Percentiles rank a stretch among this genome's conserved stretches.
phyloP scores from a whole-genome alignment of 1,284 basidiomycete species.

The Laetiporus sulphureus region DNA sequence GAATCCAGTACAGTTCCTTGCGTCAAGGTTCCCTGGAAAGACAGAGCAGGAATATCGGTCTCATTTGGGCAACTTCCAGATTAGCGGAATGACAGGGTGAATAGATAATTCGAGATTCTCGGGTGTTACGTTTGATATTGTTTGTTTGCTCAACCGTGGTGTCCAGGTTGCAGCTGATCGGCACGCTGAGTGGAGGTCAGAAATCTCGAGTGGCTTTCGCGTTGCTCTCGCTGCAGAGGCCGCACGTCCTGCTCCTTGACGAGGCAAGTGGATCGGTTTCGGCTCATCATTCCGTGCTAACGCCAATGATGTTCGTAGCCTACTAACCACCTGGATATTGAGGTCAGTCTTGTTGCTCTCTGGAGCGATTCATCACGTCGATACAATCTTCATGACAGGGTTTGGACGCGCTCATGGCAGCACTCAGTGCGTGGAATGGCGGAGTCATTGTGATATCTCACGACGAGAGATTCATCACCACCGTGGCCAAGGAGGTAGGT shows the following conservation, averaged over 20 bases:
- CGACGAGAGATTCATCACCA: conserved; percentile 90
- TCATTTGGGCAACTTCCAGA: conserved; percentile 98
- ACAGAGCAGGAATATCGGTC: conserved; percentile 94
- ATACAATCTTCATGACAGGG: conserved; percentile 40
- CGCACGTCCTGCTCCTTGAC: conserved; percentile 86
- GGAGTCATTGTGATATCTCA: conserved; percentile 92
- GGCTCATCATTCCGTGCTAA: conserved; percentile 13
- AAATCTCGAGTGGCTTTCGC: conserved; percentile 97
- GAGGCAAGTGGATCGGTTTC: too few species aligned
- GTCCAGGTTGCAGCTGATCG: conserved; percentile 71
- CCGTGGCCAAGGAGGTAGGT: conserved; percentile 68
- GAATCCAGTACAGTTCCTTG: conserved; percentile 90
- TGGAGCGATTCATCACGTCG: not conserved
- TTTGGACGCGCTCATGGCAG: conserved; percentile 92
- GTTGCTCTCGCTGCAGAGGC: conserved; percentile 80
- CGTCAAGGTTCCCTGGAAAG: conserved; percentile 88
- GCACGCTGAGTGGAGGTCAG: conserved; percentile 91
- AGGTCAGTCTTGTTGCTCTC: conserved; percentile 35
- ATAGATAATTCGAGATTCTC: too few species aligned
- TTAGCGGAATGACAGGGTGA: conserved; percentile 91
- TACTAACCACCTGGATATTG: conserved; percentile 97
- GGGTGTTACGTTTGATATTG: too few species aligned
- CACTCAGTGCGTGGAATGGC: conserved; percentile 89
- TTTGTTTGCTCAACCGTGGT: too few species aligned
- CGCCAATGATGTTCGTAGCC: conserved; percentile 44